phyloP scores from a whole-genome alignment of 2,329 filamentous ascomycete genomes.

The Fonsecaea pedrosoi region DNA sequence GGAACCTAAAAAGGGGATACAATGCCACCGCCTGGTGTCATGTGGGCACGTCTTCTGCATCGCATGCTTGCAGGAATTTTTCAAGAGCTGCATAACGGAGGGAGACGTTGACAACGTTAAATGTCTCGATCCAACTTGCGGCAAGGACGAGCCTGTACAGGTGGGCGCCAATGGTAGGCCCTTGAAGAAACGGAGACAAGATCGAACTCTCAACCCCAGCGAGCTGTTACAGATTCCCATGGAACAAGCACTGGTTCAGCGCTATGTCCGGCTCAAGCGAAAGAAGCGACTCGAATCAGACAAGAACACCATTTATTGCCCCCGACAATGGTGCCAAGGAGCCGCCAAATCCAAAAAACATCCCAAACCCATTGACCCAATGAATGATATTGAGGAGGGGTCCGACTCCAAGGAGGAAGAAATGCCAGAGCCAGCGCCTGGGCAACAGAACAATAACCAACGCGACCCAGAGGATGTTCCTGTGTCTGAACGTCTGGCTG shows the following conservation, averaged over 20 bases:
- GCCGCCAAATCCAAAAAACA: conserved; percentile 78
- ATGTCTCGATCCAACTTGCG: conserved; percentile 81
- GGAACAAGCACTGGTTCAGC: conserved; percentile 73
- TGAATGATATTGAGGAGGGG: conserved; percentile 52
- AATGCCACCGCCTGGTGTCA: conserved; percentile 79
- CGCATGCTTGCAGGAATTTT: conserved; percentile 86
- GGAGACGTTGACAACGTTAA: conserved; percentile 80
- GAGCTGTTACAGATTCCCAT: conserved; percentile 82
- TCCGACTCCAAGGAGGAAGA: conserved; percentile 59
- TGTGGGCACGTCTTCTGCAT: conserved; percentile 93
- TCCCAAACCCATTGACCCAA: conserved; percentile 71
- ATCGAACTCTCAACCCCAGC: conserved; percentile 76
- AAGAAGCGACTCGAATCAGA: conserved; percentile 92
- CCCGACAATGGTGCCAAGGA: conserved; percentile 88
- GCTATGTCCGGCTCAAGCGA: conserved; percentile 88
- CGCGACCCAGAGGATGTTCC: conserved; percentile 54
- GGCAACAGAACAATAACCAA: conserved; percentile 31
- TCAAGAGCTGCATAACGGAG: conserved; percentile 83
- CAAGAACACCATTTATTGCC: conserved; percentile 90
- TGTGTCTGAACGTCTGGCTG: conserved; percentile 71
- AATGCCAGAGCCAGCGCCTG: conserved; percentile 48
- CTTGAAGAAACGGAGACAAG: conserved; percentile 63
- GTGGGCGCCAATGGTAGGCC: conserved; percentile 43
- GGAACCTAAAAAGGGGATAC: conserved; percentile 85
- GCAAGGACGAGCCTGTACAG: conserved; percentile 56